phyloP scores from a whole-genome alignment of 768 basidiomycete genomes.

The Galerina marginata region DNA sequence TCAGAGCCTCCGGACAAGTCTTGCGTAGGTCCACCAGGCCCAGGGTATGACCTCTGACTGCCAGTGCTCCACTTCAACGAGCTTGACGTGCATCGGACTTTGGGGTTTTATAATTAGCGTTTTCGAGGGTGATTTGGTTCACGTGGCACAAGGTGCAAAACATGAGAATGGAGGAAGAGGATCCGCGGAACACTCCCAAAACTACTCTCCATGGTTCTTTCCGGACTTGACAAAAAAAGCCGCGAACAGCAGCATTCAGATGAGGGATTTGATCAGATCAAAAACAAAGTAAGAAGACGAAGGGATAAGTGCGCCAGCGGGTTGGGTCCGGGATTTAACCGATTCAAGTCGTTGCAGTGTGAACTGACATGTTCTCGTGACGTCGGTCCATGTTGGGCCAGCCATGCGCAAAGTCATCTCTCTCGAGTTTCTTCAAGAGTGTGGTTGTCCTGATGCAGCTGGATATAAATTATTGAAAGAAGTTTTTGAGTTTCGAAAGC shows the following conservation, averaged over 20 bases:
- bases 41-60: not conserved
- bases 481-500: slow-evolving; percentile 40
- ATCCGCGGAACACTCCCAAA: slow-evolving; percentile 31
- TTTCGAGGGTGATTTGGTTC: slow-evolving; percentile 23
- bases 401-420: slow-evolving; percentile 24
- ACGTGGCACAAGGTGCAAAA: slow-evolving; percentile 28
- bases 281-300: slow-evolving; percentile 31
- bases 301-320: slow-evolving; percentile 35
- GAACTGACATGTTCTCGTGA: slow-evolving; percentile 46
- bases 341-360: slow-evolving; percentile 35
- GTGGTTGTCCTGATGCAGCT: slow-evolving; percentile 38
- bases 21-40: slow-evolving; percentile 5
- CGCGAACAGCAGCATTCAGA: slow-evolving; percentile 30
- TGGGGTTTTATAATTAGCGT: slow-evolving; percentile 22
- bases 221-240: slow-evolving; percentile 39
- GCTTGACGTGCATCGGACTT: slow-evolving; percentile 16
- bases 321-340: slow-evolving; percentile 52
- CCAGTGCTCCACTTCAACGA: slow-evolving; percentile 20
- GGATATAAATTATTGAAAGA: slow-evolving; percentile 45
- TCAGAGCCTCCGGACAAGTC: not conserved
- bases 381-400: slow-evolving; percentile 29
- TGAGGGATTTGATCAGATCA: slow-evolving; percentile 41
- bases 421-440: slow-evolving; percentile 33
- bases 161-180: slow-evolving; percentile 28
- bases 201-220: slow-evolving; percentile 24